A percentile compares a stretch with the other conserved stretches of the same genome.
Conservation (phyloP, 2,329 filamentous ascomycete species). For the Colletotrichum chrysophilum region DNA sequence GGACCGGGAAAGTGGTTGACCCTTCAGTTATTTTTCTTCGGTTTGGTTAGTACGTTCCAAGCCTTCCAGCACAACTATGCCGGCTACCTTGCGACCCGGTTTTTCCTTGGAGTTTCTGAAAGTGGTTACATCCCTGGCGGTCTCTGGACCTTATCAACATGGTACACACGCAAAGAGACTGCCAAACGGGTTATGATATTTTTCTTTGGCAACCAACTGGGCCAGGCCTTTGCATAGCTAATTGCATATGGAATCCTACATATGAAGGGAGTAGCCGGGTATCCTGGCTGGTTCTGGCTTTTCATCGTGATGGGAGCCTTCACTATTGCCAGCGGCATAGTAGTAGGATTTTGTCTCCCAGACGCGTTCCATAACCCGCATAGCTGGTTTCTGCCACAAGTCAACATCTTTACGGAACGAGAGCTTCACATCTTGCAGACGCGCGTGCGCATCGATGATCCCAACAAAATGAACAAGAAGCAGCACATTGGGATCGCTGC, state of each 20-base stretch:
- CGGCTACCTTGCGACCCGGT: slow-evolving; percentile 52
- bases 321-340: slow-evolving; percentile 48
- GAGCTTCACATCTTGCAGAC: slow-evolving; percentile 47
- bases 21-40: slow-evolving; percentile 57
- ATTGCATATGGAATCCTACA: slow-evolving; percentile 53
- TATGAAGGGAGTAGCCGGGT: slow-evolving; percentile 50
- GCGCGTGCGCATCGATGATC: slow-evolving; percentile 47
- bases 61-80: slow-evolving; percentile 53
- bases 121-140: slow-evolving; percentile 60
- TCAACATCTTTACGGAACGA: slow-evolving; percentile 40
- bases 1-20: slow-evolving; percentile 60
- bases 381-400: slow-evolving; percentile 43
- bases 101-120: slow-evolving; percentile 58
- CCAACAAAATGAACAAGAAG: slow-evolving; percentile 53
- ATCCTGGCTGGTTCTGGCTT: slow-evolving; percentile 63
- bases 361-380: slow-evolving; percentile 49
- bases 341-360: slow-evolving; percentile 48
- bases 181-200: slow-evolving; percentile 59
- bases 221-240: slow-evolving; percentile 45
- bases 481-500: slow-evolving; percentile 46
- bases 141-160: slow-evolving; percentile 56
- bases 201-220: slow-evolving; percentile 61
- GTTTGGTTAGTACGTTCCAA: slow-evolving; percentile 59
- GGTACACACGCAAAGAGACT: slow-evolving; percentile 59
- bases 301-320: slow-evolving; percentile 59